phyloP scores from a whole-genome alignment of 2,329 filamentous ascomycete species.

The Kalaharituber pfeilii region DNA sequence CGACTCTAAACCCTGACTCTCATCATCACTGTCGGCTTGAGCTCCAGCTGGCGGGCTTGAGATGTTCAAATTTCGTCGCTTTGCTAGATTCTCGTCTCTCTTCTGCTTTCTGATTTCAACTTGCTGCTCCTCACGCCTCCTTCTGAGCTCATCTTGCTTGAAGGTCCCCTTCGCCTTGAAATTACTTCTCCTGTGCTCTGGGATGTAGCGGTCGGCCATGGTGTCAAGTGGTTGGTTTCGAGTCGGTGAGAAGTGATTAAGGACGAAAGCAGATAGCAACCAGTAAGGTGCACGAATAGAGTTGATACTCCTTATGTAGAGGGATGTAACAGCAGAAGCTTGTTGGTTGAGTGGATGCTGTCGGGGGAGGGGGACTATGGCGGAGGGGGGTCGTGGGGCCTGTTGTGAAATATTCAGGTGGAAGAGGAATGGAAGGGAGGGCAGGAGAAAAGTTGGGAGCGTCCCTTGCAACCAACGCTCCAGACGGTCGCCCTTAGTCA shows the following conservation, averaged over 20 bases:
- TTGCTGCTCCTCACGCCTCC: constrained; percentile 96
- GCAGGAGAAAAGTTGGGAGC: not conserved
- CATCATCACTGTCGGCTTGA: constrained; percentile 92
- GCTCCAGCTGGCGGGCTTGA: constrained; percentile 69
- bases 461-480: not conserved
- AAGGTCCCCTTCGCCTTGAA: constrained; percentile 99
- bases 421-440: not conserved
- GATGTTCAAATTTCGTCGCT: constrained; percentile 67
- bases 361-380: too few relatives aligned
- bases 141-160: constrained; percentile 96
- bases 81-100: constrained; percentile 96
- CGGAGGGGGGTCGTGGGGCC: too few relatives aligned
- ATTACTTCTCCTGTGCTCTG: constrained; percentile 95
- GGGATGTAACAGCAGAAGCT: too few relatives aligned
- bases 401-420: too few relatives aligned
- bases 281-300: too few relatives aligned
- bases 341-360: too few relatives aligned
- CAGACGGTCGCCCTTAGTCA: not conserved
- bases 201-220: constrained; percentile 99
- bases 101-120: constrained; percentile 98
- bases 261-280: not conserved
- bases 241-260: not conserved
- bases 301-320: not conserved
- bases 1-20: constrained; percentile 80
- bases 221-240: constrained; percentile 14